Conservation (phyloP, 768 basidiomycete species). For the Cubamyces lactineus region DNA sequence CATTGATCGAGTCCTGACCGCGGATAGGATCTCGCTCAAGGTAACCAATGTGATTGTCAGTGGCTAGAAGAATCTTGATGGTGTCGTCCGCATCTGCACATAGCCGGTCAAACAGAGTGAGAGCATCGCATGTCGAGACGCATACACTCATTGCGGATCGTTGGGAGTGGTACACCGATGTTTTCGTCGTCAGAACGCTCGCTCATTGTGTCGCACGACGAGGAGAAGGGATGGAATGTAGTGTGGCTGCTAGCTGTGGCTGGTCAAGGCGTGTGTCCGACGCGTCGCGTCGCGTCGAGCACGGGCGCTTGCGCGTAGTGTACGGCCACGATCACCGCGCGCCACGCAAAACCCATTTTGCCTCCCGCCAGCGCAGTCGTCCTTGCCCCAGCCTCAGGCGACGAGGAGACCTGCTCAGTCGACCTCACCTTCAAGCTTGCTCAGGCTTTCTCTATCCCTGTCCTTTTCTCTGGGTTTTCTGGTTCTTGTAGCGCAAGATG, state of each 20-base stretch:
- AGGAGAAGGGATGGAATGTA: background rate
- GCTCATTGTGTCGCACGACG: slow-evolving; percentile 7
- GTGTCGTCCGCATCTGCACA: slow-evolving; percentile 62
- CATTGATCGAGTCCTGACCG: slow-evolving; percentile 93
- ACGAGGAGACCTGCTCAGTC: slow-evolving; percentile 4
- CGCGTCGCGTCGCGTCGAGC: slow-evolving; percentile 30
- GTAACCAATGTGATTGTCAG: slow-evolving; percentile 96
- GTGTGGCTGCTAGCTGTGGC: slow-evolving; percentile 3
- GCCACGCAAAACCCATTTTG: slow-evolving; percentile 19
- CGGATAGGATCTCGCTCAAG: slow-evolving; percentile 92
- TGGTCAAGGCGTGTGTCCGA: background rate
- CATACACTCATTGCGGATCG: slow-evolving; percentile 42
- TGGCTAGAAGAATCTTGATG: slow-evolving; percentile 85
- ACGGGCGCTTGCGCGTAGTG: slow-evolving; percentile 3
- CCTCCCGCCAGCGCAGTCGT: slow-evolving; percentile 17
- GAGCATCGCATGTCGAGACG: background rate
- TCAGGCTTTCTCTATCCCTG: background rate
- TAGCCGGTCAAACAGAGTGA: background rate
- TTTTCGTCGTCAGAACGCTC: slow-evolving; percentile 25
- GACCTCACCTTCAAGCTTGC: background rate
- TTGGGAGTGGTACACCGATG: slow-evolving; percentile 34
- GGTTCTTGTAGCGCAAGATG: slow-evolving; percentile 8
- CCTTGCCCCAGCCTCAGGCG: background rate
- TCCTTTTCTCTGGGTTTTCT: slow-evolving; percentile 1
- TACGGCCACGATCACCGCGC: slow-evolving; percentile 7